Base-by-base conservation (phyloP, 2,329 filamentous ascomycete species). In the Ophiostoma australiae region DNA sequence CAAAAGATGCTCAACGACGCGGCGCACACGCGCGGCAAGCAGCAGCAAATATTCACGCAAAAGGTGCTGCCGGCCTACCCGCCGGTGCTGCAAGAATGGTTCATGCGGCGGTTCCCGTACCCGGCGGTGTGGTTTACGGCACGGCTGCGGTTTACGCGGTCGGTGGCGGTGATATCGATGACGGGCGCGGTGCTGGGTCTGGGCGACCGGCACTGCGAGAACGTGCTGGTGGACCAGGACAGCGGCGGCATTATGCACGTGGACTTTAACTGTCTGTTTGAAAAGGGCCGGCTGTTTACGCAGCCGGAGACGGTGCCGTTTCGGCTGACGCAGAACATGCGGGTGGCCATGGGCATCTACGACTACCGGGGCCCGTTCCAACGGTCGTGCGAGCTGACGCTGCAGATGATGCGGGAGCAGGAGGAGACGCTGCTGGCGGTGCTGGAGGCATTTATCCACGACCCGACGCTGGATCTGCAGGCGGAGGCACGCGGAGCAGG, bases 131-230 rank as follows among this genome's bases (percentile, higher is more conserved):
- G 95, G 95, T 96, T 99, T 79, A 87, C 89, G 2, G 94, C 94
- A 11, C 88, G 95, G 8, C 84, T 98, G 65, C 88, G 90, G 67
- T 99, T 98, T 80, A 96, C 95, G 1, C 89, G 95, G 4, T 97
- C 95, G 0, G 94, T 92, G 76, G 95, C 96, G 13, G 95, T 99
- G 75, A 99, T 99, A 94, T 97, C 93, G n/a, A 99, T 99, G 87
- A 93, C 97, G 4, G 95, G 95, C 68, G 96, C 97, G 71, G 94
- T 98, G 68, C 86, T 99, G 4, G 95, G 91, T 0, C 84, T 99
- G 0, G 95, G 95, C 55, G 95, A 99, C 80, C 90, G 95, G 4
- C 95, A 99, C 80, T 94, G 94, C 72, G 95, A 99, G 80, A 99
- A 99, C 80, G 92, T 99, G 70, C 87, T 97, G 39, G 89, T 99